phyloP scores from a whole-genome alignment of 768 basidiomycete species.

The Tylopilus plumbeoviolaceoides region DNA sequence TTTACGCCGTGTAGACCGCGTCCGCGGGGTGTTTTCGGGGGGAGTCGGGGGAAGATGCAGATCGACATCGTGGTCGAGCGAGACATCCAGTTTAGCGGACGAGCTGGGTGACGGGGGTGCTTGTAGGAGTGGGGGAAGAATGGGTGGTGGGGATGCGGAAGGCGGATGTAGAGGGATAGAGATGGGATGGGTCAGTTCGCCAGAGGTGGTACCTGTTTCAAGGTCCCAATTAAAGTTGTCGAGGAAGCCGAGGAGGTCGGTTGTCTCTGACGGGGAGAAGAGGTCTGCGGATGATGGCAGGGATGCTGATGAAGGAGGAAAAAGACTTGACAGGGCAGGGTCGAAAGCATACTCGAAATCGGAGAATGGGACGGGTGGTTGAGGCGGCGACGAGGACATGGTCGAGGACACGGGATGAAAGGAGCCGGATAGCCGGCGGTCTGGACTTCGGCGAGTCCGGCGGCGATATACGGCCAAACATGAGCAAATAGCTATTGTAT shows the following conservation, averaged over 20 bases:
- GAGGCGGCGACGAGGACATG: constrained; percentile 32
- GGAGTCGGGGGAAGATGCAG: constrained; percentile 5
- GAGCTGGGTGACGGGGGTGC: constrained; percentile 4
- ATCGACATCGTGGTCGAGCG: constrained; percentile 10
- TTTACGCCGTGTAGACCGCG: constrained; percentile 22
- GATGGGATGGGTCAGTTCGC: constrained; percentile 6
- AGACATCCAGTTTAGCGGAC: constrained; percentile 3
- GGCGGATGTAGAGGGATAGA: not conserved
- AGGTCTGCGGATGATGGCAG: constrained; percentile 72
- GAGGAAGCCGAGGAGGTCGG: constrained; percentile 75
- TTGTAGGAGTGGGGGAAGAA: constrained; percentile 1
- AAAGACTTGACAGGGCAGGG: constrained; percentile 52
- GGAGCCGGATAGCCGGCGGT: constrained; percentile 22
- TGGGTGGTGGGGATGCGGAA: not conserved
- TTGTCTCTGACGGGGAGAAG: constrained; percentile 74
- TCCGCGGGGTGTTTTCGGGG: constrained; percentile 8
- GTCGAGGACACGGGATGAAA: constrained; percentile 15
- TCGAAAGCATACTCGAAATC: constrained; percentile 76
- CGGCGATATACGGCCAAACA: constrained; percentile 19
- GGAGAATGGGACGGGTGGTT: constrained; percentile 55
- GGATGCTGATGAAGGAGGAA: constrained; percentile 54
- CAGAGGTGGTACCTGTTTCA: constrained; percentile 35
- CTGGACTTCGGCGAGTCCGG: constrained; percentile 3
- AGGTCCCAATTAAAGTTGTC: constrained; percentile 76
- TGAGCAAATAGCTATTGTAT: constrained; percentile 21